Conservation (phyloP, 2,329 filamentous ascomycete genomes). For the Proliferodiscus dingleyae region DNA sequence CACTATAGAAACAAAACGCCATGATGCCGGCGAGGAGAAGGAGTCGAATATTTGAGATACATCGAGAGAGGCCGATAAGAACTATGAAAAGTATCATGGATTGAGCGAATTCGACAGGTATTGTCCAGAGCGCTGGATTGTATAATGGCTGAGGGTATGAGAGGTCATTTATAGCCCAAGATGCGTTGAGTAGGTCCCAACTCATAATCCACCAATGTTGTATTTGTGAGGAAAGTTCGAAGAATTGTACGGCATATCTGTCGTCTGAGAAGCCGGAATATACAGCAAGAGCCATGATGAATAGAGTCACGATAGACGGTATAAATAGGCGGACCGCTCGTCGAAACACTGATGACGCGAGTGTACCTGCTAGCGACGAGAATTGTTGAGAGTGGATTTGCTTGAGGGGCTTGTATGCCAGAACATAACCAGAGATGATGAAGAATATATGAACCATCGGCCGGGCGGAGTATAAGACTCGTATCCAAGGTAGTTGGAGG, state of each 20-base stretch:
- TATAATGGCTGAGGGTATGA: conserved; percentile 18
- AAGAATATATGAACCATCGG: conserved; percentile 50
- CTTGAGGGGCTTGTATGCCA: conserved; percentile 41
- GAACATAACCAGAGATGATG: conserved; percentile 46
- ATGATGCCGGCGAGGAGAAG: conserved; percentile 21
- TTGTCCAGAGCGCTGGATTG: conserved; percentile 30
- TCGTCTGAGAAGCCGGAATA: conserved; percentile 43
- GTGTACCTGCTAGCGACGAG: conserved; percentile 34
- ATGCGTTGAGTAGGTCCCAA: conserved; percentile 28
- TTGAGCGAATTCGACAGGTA: conserved; percentile 30
- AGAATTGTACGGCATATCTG: conserved; percentile 36
- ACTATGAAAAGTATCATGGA: conserved; percentile 28
- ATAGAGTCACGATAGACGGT: conserved; percentile 40
- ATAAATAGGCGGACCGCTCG: conserved; percentile 43
- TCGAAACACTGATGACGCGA: conserved; percentile 44
- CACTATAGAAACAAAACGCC: conserved; percentile 25
- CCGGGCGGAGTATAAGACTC: conserved; percentile 40
- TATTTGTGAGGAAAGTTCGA: conserved; percentile 36
- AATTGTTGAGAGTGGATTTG: conserved; percentile 37
- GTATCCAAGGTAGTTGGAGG: conserved; percentile 42
- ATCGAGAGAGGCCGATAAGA: conserved; percentile 25
- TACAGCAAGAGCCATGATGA: conserved; percentile 40
- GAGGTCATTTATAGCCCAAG: conserved; percentile 22
- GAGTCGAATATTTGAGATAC: conserved; percentile 20
- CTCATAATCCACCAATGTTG: conserved; percentile 38